Base-by-base conservation (phyloP, 441 rosid genomes). In the Pelargonium citronellum region DNA sequence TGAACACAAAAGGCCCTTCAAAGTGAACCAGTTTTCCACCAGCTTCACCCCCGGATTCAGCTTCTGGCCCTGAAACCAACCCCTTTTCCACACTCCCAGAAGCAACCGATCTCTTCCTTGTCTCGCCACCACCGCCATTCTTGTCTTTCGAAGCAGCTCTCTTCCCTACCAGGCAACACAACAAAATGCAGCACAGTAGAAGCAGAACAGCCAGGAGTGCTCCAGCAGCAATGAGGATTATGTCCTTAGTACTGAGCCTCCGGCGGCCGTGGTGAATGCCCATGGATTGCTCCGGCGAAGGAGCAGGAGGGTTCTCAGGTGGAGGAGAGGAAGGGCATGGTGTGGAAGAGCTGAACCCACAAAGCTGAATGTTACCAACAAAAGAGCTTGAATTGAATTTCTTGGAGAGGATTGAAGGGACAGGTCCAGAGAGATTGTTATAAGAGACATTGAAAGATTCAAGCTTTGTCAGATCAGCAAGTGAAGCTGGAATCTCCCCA, bases 11-110 rank as follows among this genome's bases (percentile, higher is more conserved):
- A 1, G 90, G 87, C 20, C 93, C 93, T 69, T 88, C 90, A 73
- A 88, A 88, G 80, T 86, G 93, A 44, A 88, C 90, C 4, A 88
- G 75, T 78, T 88, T 88, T n/a, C 93, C 93, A 49, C 92, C 92
- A 75, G 83, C 83, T 63, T 85, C 92, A 10, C 90, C 83, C 5
- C 86, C 86, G 5, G 82, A 67, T 66, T 79, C 81, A 1, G 75
- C 80, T 69, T 83, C 79, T 47, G 81, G 67, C 43, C 81, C 82
- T 8, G 67, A 67, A 1, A 79, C 63, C 10, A 58, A 72, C 49
- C 78, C 85, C 22, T 82, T 70, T 67, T 69, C 82, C 7, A 79
- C 58, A 68, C 80, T 86, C 57, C 76, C 84, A 0, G 72, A 30
- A 68, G 49, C 13, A 8, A 71, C 22, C 19, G 63, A 77, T 67